phyloP scores from a whole-genome alignment of 202 grass and related monocot species.

The Carex sylvatica region DNA sequence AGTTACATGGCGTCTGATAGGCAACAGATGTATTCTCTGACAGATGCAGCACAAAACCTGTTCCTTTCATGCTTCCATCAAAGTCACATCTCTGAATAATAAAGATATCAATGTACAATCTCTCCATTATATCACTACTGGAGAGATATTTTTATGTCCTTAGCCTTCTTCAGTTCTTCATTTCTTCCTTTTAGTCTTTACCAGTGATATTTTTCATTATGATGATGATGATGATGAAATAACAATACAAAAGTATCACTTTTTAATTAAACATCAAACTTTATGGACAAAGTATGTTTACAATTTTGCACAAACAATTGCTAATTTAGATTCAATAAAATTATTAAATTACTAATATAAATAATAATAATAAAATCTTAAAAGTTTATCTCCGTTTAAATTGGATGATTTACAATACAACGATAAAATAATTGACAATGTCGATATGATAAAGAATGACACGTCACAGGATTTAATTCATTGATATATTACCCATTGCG shows the following conservation, averaged over 20 bases:
- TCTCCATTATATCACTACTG: not conserved
- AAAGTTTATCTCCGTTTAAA: not conserved
- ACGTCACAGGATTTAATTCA: too few relatives aligned
- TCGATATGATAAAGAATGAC: too few relatives aligned
- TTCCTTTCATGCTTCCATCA: not conserved
- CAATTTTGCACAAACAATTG: not conserved
- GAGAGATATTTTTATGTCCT: not conserved
- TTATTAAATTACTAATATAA: not conserved
- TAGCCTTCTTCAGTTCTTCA: too few relatives aligned
- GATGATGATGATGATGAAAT: not conserved
- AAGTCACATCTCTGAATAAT: not conserved
- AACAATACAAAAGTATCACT: not conserved
- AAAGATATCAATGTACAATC: not conserved
- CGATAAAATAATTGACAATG: too few relatives aligned
- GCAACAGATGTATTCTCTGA: conserved; percentile 8
- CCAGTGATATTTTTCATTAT: too few relatives aligned
- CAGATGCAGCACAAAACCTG: not conserved
- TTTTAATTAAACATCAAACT: not conserved
- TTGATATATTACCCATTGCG: too few relatives aligned
- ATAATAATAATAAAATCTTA: not conserved
- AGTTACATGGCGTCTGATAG: not conserved
- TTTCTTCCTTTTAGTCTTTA: too few relatives aligned
- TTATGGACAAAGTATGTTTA: not conserved
- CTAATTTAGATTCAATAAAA: not conserved
- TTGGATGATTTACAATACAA: too few relatives aligned